Percentiles rank a stretch among this genome's conserved stretches.
phyloP scores from a whole-genome alignment of 2,329 filamentous ascomycete genomes.

The Neofusicoccum sp. region DNA sequence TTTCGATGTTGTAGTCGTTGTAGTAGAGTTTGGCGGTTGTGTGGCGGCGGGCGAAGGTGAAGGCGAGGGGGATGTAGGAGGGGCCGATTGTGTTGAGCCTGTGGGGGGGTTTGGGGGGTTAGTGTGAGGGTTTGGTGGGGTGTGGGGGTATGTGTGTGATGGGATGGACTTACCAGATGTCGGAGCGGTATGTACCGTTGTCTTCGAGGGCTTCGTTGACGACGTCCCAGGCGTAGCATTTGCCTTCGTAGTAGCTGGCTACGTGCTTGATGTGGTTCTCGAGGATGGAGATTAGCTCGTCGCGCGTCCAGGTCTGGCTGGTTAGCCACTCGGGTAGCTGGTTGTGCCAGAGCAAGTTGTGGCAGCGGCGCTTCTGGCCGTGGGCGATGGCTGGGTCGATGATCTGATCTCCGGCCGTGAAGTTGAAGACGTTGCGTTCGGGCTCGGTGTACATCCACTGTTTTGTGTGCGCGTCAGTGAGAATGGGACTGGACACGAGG shows the following conservation, averaged over 20 bases:
- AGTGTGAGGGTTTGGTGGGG: background rate
- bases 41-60: conserved; percentile 56
- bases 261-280: conserved; percentile 64
- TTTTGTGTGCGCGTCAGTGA: conserved; percentile 20
- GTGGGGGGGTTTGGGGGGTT: background rate
- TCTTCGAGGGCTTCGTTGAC: conserved; percentile 66
- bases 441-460: conserved; percentile 67
- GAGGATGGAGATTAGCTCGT: conserved; percentile 59
- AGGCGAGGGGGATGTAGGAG: conserved; percentile 59
- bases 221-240: conserved; percentile 63
- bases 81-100: conserved; percentile 11
- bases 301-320: conserved; percentile 58
- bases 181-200: conserved; percentile 55
- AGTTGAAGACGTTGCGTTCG: conserved; percentile 59
- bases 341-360: conserved; percentile 60
- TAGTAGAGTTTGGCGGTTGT: conserved; percentile 61
- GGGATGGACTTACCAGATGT: conserved; percentile 49
- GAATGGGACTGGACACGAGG: background rate
- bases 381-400: conserved; percentile 43
- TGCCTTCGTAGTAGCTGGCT: conserved; percentile 53
- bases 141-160: background rate
- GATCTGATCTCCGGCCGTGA: conserved; percentile 57
- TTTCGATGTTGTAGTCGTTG: conserved; percentile 61
- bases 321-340: conserved; percentile 59
- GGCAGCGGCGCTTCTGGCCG: conserved; percentile 61